These are phyloP conservation scores for Jamesozyma gamospora DNA, from an alignment of 805 yeast genomes.

Conservation along the genomic window DNA sequence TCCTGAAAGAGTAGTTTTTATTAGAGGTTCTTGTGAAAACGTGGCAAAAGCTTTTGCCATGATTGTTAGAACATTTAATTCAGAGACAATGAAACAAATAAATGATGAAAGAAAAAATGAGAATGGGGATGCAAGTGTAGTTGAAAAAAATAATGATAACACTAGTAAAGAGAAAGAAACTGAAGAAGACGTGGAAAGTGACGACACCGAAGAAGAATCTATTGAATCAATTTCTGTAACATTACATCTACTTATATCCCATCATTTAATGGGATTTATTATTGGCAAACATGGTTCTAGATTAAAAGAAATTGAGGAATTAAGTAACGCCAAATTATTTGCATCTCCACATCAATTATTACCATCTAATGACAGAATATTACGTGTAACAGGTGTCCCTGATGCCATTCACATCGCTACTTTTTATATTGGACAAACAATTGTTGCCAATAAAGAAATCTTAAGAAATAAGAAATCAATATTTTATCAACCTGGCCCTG, in stretches of 20 bases:
- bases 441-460: conserved; percentile 42
- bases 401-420: conserved; percentile 82
- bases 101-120: conserved; percentile 31
- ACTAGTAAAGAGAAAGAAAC: too few species aligned
- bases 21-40: conserved; percentile 64
- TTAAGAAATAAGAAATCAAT: conserved; percentile 39
- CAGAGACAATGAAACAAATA: background rate
- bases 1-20: conserved; percentile 64
- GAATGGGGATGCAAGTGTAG: background rate
- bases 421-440: conserved; percentile 61
- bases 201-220: too few species aligned
- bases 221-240: conserved; percentile 32
- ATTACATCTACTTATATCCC: conserved; percentile 60
- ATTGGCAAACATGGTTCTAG: conserved; percentile 70
- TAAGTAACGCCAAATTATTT: conserved; percentile 64
- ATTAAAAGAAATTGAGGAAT: conserved; percentile 72
- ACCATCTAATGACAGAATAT: conserved; percentile 64
- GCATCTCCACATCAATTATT: conserved; percentile 69
- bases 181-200: too few species aligned
- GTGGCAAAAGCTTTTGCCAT: conserved; percentile 78
- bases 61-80: conserved; percentile 49
- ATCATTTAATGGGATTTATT: conserved; percentile 67
- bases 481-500: conserved; percentile 25
- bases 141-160: background rate
- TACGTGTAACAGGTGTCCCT: conserved; percentile 66